Base-by-base conservation (phyloP, 306 rosid genomes). In the apple (Malus domestica) region DNA sequence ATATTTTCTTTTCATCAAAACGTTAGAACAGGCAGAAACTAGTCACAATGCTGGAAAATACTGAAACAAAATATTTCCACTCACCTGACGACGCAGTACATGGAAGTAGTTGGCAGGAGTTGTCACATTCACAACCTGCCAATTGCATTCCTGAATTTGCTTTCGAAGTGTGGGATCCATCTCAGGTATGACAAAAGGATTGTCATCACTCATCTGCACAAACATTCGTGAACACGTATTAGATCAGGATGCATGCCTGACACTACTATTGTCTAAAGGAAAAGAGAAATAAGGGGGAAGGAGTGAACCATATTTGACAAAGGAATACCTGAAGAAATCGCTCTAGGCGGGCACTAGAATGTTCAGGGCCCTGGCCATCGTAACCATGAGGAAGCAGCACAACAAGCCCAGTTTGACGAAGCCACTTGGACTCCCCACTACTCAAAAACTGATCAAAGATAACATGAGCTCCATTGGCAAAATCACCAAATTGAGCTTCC, bases 401-500 rank as follows among this genome's bases (percentile, higher is more conserved):
- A 74, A 90, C 93, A 73, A 92, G 96, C 66, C 99, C 99, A 74
- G 97, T 89, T 82, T 95, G 99, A 75, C 97, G 97, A 71, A 92
- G 93, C 99, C 99, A 95, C 84, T 92, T 95, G 1, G 99, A 71
- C 89, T 95, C 99, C 51, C 99, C 97, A 70, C 97, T 90, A 81
- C 92, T 89, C 90, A 95, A 49, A 74, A 95, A 92, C 83, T 95
- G 93, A 86, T 95, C 97, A 88, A 89, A 92, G 79, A 95, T 92
- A 81, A 92, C 97, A 67, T 95, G 97, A 78, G 97, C 97, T 54
- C 99, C 99, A 81, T 95, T 92, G 68, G 99, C 83, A 87, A 95
- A 95, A 86, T 95, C 97, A 35, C 97, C 99, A 87, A 95, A 95
- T 46, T 92, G 99, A 80, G 99, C 99, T 87, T 95, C 97, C 98